Evolutionary conservation across 2,329 filamentous ascomycete species (phyloP), one percentile per base, ranked within the genome.

Genomic region (Microcyclospora tardicrescens): DNA sequence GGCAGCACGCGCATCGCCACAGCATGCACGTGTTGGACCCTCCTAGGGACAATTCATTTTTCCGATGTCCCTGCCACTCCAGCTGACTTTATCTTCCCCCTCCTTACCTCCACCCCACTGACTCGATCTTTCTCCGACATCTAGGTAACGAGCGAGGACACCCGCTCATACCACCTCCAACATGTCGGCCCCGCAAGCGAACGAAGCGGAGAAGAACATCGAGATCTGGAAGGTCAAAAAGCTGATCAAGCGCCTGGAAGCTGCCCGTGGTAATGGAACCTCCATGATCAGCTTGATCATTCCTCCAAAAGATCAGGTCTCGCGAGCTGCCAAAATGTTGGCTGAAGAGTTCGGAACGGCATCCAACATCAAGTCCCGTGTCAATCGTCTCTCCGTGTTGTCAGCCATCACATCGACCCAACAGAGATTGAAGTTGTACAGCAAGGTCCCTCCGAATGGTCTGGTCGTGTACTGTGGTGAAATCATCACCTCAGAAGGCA

Each of bases 201-300:
- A 81, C 69, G 91, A 96, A 68, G 89, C 89, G 55, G 91, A 98
- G 77, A 96, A 96, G 77, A 98, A 96, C 67, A 81, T 81, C 51
- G 77, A 81, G 66, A 81, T 81, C 70, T 87, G 82, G 84, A 95
- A 98, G 81, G 87, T 98, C 61, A 98, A 98, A 77, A 98, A 98
- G 74, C 73, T 98, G 61, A 94, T 98, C 70, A 98, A 96, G 71
- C 84, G 91, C 57, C 84, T 98, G 56, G 91, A 96, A 67, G 83
- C 85, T 47, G 93, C 93, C 54, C 77, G 93, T 63, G 91, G 91
- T 63, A 98, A 98, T 77, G 91, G 91, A 69, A 98, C 91, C 49
- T 89, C 81, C 71, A 98, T 98, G 91, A 98, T 98, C 67, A 96
- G 89, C 49, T 77, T 98, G 66, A 95, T 98, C 57, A 96, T 98